Conservation (phyloP, 345 rosid species). For the Brassica juncea region DNA sequence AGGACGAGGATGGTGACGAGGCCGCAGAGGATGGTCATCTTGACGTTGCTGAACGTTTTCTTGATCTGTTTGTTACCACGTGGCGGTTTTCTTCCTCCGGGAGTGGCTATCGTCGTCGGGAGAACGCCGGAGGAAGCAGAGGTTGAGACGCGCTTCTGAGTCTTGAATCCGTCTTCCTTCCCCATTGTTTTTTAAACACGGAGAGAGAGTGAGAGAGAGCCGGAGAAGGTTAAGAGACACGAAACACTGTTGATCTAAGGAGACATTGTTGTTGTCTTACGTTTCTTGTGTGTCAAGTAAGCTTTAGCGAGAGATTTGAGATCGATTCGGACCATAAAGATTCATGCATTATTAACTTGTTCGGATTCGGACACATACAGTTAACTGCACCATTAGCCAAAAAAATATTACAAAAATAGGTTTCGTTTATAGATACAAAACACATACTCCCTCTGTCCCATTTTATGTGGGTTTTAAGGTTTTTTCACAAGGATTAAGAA, state of each 20-base stretch:
- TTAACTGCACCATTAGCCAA: background rate
- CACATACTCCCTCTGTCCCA: too few species aligned
- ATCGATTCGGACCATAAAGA: constrained; percentile 16
- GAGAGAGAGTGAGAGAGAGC: background rate
- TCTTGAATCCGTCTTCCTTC: constrained; percentile 51
- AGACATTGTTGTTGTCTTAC: constrained; percentile 13
- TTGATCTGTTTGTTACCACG: constrained; percentile 79
- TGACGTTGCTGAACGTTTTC: constrained; percentile 85
- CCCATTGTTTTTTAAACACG: constrained; percentile 44
- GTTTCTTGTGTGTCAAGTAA: constrained; percentile 7
- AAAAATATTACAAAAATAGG: too few species aligned
- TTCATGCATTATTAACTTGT: background rate
- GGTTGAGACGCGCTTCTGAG: constrained; percentile 66
- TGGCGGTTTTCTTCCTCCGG: constrained; percentile 39
- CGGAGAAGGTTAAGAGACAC: background rate
- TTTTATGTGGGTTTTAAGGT: too few species aligned
- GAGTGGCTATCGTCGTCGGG: constrained; percentile 53
- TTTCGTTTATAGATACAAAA: too few species aligned
- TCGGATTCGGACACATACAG: background rate
- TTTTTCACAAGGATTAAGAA: too few species aligned
- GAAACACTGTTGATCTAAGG: constrained; percentile 20
- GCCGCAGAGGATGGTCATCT: constrained; percentile 92
- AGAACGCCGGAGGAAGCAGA: constrained; percentile 40
- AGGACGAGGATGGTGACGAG: constrained; percentile 92
- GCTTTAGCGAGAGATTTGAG: background rate